Evolutionary conservation across 2,329 filamentous ascomycete species (phyloP), one percentile per base, ranked within the genome.

Genomic region (Colletotrichum siamense): DNA sequence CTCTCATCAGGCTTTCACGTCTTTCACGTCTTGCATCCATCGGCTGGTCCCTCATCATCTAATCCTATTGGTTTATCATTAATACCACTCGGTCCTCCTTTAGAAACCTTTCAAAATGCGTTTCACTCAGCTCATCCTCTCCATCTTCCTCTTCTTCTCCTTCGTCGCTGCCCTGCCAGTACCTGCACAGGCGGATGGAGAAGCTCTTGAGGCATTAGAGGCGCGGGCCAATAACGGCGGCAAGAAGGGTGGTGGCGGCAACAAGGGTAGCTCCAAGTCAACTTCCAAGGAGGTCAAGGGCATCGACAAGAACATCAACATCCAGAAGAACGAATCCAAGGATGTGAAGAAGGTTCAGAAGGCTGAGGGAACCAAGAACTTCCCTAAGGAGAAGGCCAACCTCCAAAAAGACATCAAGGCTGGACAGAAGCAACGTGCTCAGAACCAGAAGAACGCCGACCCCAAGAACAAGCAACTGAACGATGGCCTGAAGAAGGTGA

Each of bases 371-470:
- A 39, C 55, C 9, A 69, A 63, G 32, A 32, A 68, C 15, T 63
- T 73, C 16, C 13, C 32, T 0, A 44, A 32, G 22, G 52, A 30
- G n/a, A 73, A 72, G 63, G 3, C 2, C 8, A 16, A 73, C 30
- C 73, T 75, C 9, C 8, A 39, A 12, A 5, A 10, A 2, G 28
- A 26, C 13, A 59, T 75, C 9, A 26, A 62, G 9, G n/a, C 22
- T 2, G 73, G 73, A 13, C 18, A 73, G 39, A 36, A 34, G 1
- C 36, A 55, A 7, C 73, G 73, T 16, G 63, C 16, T 1, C 0
- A 68, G 9, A 75, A 75, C 32, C 73, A 75, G n/a, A 57, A 55
- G 18, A 73, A 28, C 2, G 73, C 73, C 10, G 73, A 75, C 22
- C 26, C 26, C 9, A 73, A 15, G 5, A 75, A 75, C 57, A 73